Base-by-base conservation (phyloP, 129 eudicot genomes). In the carrot (Daucus carota) region DNA sequence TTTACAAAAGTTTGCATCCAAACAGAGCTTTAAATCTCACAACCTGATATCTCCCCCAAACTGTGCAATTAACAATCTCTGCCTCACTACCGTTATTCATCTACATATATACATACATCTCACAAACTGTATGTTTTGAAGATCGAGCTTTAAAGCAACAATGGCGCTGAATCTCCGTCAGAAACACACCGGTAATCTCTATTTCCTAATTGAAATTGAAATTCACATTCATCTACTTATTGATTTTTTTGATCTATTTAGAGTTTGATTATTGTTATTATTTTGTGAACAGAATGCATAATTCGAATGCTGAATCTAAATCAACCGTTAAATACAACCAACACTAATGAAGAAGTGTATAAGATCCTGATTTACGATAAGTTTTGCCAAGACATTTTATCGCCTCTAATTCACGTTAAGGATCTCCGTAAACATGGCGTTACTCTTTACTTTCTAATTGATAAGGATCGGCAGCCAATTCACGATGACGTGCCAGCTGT, bases 151-250 rank as follows among this genome's bases (percentile, higher is more conserved):
- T 73, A 28, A 20, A 77, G 32, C 80, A 43, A 73, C 87, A 46
- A 94, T 94, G 98, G 86, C 97, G 75, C 89, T 91, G 52, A 94
- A 91, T 86, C 99, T 94, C 73, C 97, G 99, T 41, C 92, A 87
- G 73, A 89, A 87, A 77, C 99, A 94, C 70, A 89, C 96, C 38
- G 98, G 98, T 93, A 77, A 20, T 76, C 24, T 60, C 40, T n/a
- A 24, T 34, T 26, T 12, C 65, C 15, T 57, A 0, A 47, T 17
- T 17, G n/a, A 17, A n/a, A n/a, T n/a, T n/a, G n/a, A n/a, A 5
- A 20, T 59, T 11, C 33, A 24, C 3, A 24, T 12, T 8, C 36
- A 50, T 22, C 4, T 17, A 46, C 52, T 14, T 4, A 4, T 40
- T 5, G 7, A 4, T 5, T 40, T 11, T 4, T 1, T 47, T 47